A percentile compares a stretch with the other conserved stretches of the same genome.
These are phyloP conservation scores for Odontarrhena argentea DNA, from an alignment of 345 rosid genomes.

Conservation along the genomic window DNA sequence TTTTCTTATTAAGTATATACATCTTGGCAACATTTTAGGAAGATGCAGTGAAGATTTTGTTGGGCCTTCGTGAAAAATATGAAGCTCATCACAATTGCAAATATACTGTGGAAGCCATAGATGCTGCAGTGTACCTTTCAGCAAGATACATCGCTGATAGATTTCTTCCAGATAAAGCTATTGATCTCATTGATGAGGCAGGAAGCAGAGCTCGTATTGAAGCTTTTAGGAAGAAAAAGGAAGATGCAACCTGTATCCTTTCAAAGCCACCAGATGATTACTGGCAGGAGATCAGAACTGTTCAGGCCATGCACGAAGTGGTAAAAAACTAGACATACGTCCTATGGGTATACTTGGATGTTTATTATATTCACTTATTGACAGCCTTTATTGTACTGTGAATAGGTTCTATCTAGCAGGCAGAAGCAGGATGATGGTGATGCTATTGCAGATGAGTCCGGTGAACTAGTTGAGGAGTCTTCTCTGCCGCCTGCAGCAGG, in stretches of 20 bases:
- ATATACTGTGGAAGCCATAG: slow-evolving; percentile 79
- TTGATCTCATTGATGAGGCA: slow-evolving; percentile 97
- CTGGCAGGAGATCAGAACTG: slow-evolving; percentile 97
- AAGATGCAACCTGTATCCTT: slow-evolving; percentile 73
- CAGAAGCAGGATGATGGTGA: slow-evolving; percentile 48
- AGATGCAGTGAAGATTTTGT: slow-evolving; percentile 80
- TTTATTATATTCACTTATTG: slow-evolving; percentile 14
- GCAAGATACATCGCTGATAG: slow-evolving; percentile 90
- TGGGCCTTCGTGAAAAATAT: slow-evolving; percentile 88
- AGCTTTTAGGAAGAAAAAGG: slow-evolving; percentile 82
- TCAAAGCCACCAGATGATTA: slow-evolving; percentile 85
- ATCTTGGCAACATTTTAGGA: slow-evolving; percentile 54
- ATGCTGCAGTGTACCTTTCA: slow-evolving; percentile 88
- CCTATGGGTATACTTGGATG: background rate
- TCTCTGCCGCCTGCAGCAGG: slow-evolving; percentile 53
- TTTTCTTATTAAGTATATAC: slow-evolving; percentile 33
- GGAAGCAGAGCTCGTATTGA: slow-evolving; percentile 94
- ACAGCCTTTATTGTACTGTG: slow-evolving; percentile 21
- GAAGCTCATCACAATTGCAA: slow-evolving; percentile 91
- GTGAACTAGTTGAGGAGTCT: slow-evolving; percentile 55
- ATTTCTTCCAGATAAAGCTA: slow-evolving; percentile 97
- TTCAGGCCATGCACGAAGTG: slow-evolving; percentile 97
- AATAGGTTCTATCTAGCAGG: slow-evolving; percentile 68
- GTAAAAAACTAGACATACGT: slow-evolving; percentile 44
- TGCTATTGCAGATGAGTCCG: slow-evolving; percentile 48